These are phyloP conservation scores for Phaeotremella skinneri DNA, from an alignment of 768 basidiomycete species.

Conservation along the genomic window DNA sequence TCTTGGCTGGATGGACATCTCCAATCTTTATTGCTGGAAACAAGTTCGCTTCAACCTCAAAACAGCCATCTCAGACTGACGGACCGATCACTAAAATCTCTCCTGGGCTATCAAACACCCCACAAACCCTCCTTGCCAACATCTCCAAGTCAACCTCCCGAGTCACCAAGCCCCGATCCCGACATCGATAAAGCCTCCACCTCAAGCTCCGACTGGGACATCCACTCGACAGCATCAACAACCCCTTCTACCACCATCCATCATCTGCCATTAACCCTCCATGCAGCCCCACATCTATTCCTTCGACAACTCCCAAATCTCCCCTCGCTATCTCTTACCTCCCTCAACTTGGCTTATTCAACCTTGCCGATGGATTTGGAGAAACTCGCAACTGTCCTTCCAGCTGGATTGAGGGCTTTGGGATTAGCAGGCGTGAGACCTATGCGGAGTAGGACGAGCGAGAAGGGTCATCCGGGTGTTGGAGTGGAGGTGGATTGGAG, in stretches of 20 bases:
- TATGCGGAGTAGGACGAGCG: not conserved
- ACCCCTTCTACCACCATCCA: constrained; percentile 9
- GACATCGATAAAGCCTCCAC: not conserved
- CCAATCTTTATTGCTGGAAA: constrained; percentile 20
- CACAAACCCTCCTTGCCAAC: too few species aligned
- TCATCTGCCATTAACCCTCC: constrained; percentile 31
- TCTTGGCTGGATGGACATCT: constrained; percentile 26
- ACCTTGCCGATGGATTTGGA: constrained; percentile 25
- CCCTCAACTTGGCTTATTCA: constrained; percentile 31
- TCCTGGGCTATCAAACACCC: constrained; percentile 6
- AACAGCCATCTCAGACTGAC: constrained; percentile 9
- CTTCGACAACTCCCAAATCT: constrained; percentile 15
- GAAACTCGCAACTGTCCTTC: constrained; percentile 21
- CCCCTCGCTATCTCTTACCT: constrained; percentile 20
- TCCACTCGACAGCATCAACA: not conserved
- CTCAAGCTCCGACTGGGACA: not conserved
- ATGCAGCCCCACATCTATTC: constrained; percentile 23
- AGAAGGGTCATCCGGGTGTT: not conserved
- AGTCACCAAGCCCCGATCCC: not conserved
- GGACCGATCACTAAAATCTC: constrained; percentile 16
- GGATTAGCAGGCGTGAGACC: constrained; percentile 18
- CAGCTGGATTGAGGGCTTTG: constrained; percentile 22
- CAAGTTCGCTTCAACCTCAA: constrained; percentile 20
- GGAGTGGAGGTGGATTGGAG: constrained; percentile 16
- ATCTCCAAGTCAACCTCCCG: not conserved